A percentile compares a stretch with the other conserved stretches of the same genome.
Conservation (phyloP, 2,329 filamentous ascomycete species). For the Tolypocladium paradoxum region DNA sequence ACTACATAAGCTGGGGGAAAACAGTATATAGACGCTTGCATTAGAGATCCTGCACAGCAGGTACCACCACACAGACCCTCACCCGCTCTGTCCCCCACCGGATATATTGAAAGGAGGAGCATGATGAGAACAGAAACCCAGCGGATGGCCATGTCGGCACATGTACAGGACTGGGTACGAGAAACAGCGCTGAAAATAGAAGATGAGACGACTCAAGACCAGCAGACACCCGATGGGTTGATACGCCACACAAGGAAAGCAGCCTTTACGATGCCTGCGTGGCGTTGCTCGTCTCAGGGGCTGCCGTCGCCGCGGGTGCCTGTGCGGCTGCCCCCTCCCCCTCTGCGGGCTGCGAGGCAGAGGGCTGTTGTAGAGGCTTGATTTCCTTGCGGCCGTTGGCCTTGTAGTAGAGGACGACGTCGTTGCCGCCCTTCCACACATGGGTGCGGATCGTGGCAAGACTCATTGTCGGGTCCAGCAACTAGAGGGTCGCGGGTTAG, state of each 20-base stretch:
- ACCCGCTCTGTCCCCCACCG: neutral
- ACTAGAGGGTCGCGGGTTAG: conserved; percentile 21
- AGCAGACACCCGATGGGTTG: neutral
- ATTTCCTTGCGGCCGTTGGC: conserved; percentile 73
- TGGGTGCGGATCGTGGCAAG: conserved; percentile 87
- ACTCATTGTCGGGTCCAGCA: conserved; percentile 74
- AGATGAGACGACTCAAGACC: neutral
- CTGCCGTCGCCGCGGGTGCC: conserved; percentile 5
- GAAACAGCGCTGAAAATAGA: neutral
- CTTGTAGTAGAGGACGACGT: conserved; percentile 85
- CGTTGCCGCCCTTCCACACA: conserved; percentile 90
- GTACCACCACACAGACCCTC: neutral
- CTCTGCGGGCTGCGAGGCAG: conserved; percentile 9
- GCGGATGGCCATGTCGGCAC: neutral
- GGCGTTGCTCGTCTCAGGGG: conserved; percentile 6
- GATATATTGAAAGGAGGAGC: neutral
- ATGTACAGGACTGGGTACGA: neutral
- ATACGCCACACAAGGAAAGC: neutral
- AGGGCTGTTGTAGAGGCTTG: conserved; percentile 7
- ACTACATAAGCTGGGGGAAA: conserved; percentile 3
- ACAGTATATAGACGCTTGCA: conserved; percentile 2
- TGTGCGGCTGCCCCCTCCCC: conserved; percentile 11
- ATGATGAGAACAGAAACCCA: neutral
- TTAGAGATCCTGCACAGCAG: neutral
- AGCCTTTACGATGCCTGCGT: conserved; percentile 1